These are phyloP conservation scores for Wallacemonas sp. DNA, from an alignment of 208 protist genomes.

Conservation along the genomic window DNA sequence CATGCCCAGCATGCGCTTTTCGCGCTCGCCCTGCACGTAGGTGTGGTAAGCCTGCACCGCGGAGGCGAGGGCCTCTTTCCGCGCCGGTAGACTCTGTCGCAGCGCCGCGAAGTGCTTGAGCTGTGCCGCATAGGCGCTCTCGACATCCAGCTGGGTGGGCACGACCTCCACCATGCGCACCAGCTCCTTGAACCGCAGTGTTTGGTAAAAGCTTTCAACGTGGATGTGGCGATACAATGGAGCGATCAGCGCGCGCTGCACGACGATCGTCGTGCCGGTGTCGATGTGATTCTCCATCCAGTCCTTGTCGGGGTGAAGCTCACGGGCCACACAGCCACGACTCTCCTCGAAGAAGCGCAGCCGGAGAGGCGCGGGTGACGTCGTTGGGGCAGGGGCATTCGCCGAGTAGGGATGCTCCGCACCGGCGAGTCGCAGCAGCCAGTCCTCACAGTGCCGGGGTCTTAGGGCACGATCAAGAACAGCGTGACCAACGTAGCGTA, in stretches of 20 bases:
- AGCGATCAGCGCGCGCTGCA: constrained; percentile 44
- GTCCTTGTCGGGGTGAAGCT: constrained; percentile 33
- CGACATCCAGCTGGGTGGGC: constrained; percentile 24
- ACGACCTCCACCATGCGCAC: constrained; percentile 46
- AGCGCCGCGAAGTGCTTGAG: constrained; percentile 22
- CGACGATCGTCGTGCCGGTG: constrained; percentile 44
- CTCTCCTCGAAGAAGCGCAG: constrained; percentile 53
- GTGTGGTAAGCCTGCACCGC: constrained; percentile 4
- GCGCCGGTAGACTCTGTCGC: not conserved
- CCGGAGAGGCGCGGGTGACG: constrained; percentile 15
- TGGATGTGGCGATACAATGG: constrained; percentile 28
- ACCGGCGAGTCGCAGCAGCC: constrained; percentile 29
- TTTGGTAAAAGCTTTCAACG: constrained; percentile 40
- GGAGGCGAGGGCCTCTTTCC: not conserved
- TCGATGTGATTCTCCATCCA: constrained; percentile 26
- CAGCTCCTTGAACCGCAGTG: constrained; percentile 27
- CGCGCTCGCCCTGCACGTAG: not conserved
- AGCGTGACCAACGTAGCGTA: constrained; percentile 60
- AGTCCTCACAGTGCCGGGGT: constrained; percentile 30
- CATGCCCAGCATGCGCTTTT: not conserved
- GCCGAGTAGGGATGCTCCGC: not conserved
- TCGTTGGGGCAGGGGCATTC: not conserved
- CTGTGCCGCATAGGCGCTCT: constrained; percentile 25
- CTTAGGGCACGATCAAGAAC: constrained; percentile 45
- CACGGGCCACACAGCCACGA: constrained; percentile 14